Base-by-base conservation (phyloP, 179 eudicot species). In the Corrigiola litoralis region DNA sequence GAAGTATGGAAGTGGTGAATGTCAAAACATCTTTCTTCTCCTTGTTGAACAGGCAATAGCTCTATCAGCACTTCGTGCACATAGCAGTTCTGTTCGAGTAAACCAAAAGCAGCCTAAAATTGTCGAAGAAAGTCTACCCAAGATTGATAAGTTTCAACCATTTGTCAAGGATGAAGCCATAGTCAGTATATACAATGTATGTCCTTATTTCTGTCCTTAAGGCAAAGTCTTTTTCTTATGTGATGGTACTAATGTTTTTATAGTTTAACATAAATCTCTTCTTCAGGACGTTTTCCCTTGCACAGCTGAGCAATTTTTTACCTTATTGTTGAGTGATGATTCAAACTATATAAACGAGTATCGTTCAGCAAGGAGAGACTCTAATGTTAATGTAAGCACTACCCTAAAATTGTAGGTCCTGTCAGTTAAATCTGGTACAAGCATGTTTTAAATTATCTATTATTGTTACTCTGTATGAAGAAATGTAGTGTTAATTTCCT, bases 91-190 rank as follows among this genome's bases (percentile, higher is more conserved):
- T 21, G 34, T 79, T 27, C 77, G 77, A 72, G 72, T 72, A 18
- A 52, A 77, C 67, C 79, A 73, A 67, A 75, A 72, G 62, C 79
- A 61, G 66, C 71, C 42, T 60, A 80, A 80, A 72, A 61, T 65
- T 69, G 77, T 79, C 61, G 86, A 82, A 66, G 89, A 90, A 76
- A 81, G 68, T 67, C 49, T 69, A 46, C 77, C 80, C 42, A 71
- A 78, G 70, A 65, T 77, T 53, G 81, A 65, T 51, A 92, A 87
- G 61, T 78, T 42, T 63, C 94, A 85, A 70, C 84, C 98, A 11
- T 92, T 92, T 65, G 72, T 92, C 75, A 87, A 84, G 75, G 98
- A 87, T 38, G 97, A 92, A 71, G 89, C 78, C 64, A 75, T 92
- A 45, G 79, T 79, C 58, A 51, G 66, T 71, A 83, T 89, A 78